phyloP scores from a whole-genome alignment of 305 asterid genomes.

The Rubia occidens region DNA sequence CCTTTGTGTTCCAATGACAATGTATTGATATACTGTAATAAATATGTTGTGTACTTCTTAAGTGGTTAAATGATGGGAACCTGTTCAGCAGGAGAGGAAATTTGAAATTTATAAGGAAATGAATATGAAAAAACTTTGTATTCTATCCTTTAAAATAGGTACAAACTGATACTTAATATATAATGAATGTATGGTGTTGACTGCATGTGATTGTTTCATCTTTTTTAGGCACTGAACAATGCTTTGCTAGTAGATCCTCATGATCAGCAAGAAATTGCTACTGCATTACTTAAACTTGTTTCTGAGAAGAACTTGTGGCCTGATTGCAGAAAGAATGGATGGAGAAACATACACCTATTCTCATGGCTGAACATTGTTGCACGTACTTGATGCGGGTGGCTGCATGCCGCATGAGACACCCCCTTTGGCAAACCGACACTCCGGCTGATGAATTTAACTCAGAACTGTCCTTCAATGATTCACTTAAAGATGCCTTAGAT shows the following conservation, averaged over 20 bases:
- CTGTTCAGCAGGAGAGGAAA: neutral
- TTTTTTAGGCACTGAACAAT: constrained; percentile 57
- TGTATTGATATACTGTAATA: neutral
- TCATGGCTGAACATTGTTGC: constrained; percentile 92
- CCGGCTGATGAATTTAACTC: constrained; percentile 45
- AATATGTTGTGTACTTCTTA: too few relatives aligned
- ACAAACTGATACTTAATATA: neutral
- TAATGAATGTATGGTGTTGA: neutral
- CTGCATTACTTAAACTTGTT: constrained; percentile 78
- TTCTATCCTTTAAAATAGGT: neutral
- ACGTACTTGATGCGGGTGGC: constrained; percentile 68
- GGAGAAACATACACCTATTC: constrained; percentile 80
- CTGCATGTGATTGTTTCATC: neutral
- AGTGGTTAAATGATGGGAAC: neutral
- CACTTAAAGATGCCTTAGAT: constrained; percentile 65
- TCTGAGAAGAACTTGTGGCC: constrained; percentile 83
- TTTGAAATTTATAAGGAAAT: neutral
- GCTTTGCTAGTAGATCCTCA: constrained; percentile 93
- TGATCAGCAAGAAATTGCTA: constrained; percentile 63
- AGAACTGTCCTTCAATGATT: constrained; percentile 64
- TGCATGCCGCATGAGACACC: constrained; percentile 84
- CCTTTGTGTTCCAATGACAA: neutral
- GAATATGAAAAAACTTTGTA: neutral
- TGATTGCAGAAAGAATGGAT: constrained; percentile 70
- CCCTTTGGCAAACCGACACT: constrained; percentile 80